Evolutionary conservation across 306 rosid species (phyloP), one percentile per base, ranked within the genome.

Genomic region (Oxytropis ochrocephala): DNA sequence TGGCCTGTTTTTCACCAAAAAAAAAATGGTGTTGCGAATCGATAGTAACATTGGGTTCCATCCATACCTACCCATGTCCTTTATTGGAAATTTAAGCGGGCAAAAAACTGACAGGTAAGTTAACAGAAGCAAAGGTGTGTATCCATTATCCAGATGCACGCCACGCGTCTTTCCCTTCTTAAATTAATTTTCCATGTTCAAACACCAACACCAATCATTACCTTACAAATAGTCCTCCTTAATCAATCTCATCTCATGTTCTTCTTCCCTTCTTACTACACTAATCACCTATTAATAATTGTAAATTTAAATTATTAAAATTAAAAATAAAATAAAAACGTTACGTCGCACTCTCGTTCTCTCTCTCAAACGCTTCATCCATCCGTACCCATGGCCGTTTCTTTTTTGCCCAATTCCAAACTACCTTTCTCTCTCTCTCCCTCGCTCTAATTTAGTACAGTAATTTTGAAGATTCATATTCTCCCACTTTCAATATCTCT

Each of bases 321-420:
- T 11, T n/a, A n/a, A 35, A 67, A 6, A 1, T 6, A 35, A 27
- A 10, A 30, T 11, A 48, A 1, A 18, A 48, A 47, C 9, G 8
- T 33, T 18, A 57, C 44, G 47, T n/a, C 59, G 10, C 67, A 12
- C 27, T 49, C 55, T 58, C 41, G 36, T 12, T 53, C 17, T 54
- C 5, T 54, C 5, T 24, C 29, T 24, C 29, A 63, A 21, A 11
- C 64, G 62, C 48, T 48, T 52, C 74, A 58, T 29, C 56, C 52
- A 54, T 62, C 56, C 52, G 53, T 62, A 64, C 71, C 52, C 67
- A 79, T 86, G 88, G 88, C 84, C 73, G 87, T 79, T 87, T 77
- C 78, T 47, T 60, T 80, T 47, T 57, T 52, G 68, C 64, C 75
- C 77, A 68, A 72, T 63, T 77, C 84, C 70, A 75, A 75, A 63